Percentiles rank a stretch among this genome's conserved stretches.
Conservation (phyloP, 78 protist species). For the Dictyostelium brefeldianum region DNA sequence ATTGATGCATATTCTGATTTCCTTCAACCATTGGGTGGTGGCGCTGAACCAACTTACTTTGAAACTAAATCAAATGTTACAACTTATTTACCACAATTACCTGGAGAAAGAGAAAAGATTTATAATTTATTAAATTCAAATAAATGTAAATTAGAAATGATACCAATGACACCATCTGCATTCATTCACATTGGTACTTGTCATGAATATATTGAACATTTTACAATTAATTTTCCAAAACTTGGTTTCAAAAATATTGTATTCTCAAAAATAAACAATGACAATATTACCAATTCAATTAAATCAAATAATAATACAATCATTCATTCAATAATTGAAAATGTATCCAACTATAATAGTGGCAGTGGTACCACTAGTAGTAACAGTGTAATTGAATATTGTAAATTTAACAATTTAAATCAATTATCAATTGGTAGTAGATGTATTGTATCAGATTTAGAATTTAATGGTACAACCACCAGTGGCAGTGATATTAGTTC, state of each 20-base stretch:
- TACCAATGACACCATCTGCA: conserved; percentile 64
- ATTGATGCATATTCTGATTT: conserved; percentile 80
- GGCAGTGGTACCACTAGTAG: too few relatives aligned
- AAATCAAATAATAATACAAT: neutral
- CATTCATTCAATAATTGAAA: conserved; percentile 5
- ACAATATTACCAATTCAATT: neutral
- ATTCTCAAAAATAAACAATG: conserved; percentile 1
- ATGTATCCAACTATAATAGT: neutral
- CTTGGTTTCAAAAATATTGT: conserved; percentile 33
- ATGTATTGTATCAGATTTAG: conserved; percentile 68
- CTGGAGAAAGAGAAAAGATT: conserved; percentile 57
- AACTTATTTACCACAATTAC: neutral
- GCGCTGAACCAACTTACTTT: conserved; percentile 46
- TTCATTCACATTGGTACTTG: conserved; percentile 81
- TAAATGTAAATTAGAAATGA: neutral
- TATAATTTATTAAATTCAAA: conserved; percentile 22
- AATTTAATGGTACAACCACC: neutral
- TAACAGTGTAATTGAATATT: conserved; percentile 55
- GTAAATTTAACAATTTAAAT: neutral
- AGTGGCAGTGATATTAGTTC: neutral
- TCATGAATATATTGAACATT: conserved; percentile 79
- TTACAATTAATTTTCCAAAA: conserved; percentile 52
- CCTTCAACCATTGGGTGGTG: conserved; percentile 66
- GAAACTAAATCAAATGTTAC: conserved; percentile 31
- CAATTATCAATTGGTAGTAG: conserved; percentile 27